Base-by-base conservation (phyloP, 2,329 filamentous ascomycete genomes). In the Fusarium bulbicola region DNA sequence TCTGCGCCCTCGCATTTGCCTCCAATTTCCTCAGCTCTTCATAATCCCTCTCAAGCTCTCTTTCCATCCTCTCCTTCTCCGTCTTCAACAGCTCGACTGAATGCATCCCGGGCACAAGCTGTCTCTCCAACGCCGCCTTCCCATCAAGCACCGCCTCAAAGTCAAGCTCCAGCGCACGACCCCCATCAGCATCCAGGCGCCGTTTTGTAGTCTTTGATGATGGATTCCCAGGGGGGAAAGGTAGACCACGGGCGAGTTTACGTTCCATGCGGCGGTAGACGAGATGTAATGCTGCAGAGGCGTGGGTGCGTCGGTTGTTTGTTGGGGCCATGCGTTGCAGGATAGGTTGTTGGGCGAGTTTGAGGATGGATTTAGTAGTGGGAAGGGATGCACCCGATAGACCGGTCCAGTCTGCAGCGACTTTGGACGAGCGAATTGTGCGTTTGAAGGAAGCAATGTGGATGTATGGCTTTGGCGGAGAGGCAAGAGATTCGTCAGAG, bases 371-470 rank as follows among this genome's bases (percentile, higher is more conserved):
- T 24, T 85, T 82, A n/a, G 92, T 85, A 58, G 86, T 86, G 13
- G 86, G 82, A 61, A 92, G 81, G 46, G 91, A 88, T 30, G 85
- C 81, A 12, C 82, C 79, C 9, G 88, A 85, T 10, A 93, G 84
- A 11, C 88, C 84, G 6, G 85, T 83, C 92, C 92, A 94, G 78
- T 92, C 93, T 46, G 91, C 83, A 46, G 92, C 87, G 65, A 97
- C 92, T 42, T 86, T 88, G 34, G 88, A 86, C 68, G 87, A 88
- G n/a, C 90, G 88, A 47, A 94, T 84, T 46, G 84, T 84, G 40
- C 85, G 86, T 18, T 84, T 86, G 36, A 84, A 84, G 20, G 88
- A 80, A 12, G 85, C 83, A 54, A 92, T 81, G 73, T 89, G 86
- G 49, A 85, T 84, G 78, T 87, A 90, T 30, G 79, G 78, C 39